Conservation (phyloP, 2,329 filamentous ascomycete genomes). For the Microthyrium microscopicum region DNA sequence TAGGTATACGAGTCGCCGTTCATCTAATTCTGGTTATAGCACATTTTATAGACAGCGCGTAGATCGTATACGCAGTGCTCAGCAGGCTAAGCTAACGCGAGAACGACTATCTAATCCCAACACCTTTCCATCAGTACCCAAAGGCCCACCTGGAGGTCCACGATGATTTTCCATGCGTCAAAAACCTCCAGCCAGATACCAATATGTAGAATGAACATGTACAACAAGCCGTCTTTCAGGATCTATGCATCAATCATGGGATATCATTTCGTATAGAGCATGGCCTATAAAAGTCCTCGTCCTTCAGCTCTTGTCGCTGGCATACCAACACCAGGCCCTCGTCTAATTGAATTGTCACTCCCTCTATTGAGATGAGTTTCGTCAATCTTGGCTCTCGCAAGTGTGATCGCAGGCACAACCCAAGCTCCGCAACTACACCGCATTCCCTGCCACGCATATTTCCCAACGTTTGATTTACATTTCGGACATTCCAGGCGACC, state of each 20-base stretch:
- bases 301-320: constrained; percentile 7
- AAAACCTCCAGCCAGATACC: neutral
- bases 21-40: constrained; percentile 26
- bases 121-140: constrained; percentile 75
- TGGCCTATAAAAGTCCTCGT: constrained; percentile 4
- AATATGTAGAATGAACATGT: constrained; percentile 1
- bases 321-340: constrained; percentile 6
- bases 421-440: constrained; percentile 80
- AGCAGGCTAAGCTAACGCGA: constrained; percentile 62
- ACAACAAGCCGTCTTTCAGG: neutral
- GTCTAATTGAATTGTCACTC: constrained; percentile 1
- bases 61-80: constrained; percentile 60
- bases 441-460: constrained; percentile 94
- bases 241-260: neutral
- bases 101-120: constrained; percentile 64
- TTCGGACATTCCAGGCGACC: constrained; percentile 76
- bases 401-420: constrained; percentile 78
- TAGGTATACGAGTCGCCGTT: neutral
- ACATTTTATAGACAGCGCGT: constrained; percentile 76
- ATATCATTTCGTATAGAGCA: neutral
- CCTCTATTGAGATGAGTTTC: constrained; percentile 28
- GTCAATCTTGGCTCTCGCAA: constrained; percentile 71
- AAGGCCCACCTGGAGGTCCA: constrained; percentile 24
- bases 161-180: neutral
- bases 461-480: constrained; percentile 70